Conservation (phyloP, 208 protist species). For the Acanthamoeba lenticulata region DNA sequence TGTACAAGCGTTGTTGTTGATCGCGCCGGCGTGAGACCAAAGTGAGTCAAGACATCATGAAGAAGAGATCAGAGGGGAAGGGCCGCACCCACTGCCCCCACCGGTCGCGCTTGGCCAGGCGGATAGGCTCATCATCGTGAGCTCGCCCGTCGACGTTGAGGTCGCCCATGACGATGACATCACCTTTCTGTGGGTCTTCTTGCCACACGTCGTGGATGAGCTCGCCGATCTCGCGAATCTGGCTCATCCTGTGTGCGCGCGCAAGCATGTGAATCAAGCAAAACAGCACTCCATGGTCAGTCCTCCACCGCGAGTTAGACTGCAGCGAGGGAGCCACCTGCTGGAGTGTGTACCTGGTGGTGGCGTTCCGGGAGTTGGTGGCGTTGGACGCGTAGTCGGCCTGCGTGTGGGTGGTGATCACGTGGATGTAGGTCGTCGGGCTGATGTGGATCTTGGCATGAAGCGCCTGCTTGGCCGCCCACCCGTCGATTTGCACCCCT, state of each 20-base stretch:
- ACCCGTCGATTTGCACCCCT: constrained; percentile 26
- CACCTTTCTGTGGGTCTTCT: not conserved
- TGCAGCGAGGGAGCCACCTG: too few species aligned
- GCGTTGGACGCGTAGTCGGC: constrained; percentile 30
- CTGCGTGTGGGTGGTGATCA: constrained; percentile 58
- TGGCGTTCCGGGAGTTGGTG: constrained; percentile 1
- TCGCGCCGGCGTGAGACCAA: too few species aligned
- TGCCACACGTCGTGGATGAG: not conserved
- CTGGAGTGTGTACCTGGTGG: too few species aligned
- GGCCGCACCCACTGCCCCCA: not conserved
- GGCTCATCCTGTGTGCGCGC: constrained; percentile 65
- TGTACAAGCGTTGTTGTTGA: too few species aligned
- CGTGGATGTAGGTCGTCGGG: constrained; percentile 11
- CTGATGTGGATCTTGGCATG: constrained; percentile 55
- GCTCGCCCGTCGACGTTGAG: constrained; percentile 49
- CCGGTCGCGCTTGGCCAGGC: not conserved
- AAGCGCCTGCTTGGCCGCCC: constrained; percentile 45
- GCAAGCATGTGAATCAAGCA: too few species aligned
- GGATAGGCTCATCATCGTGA: not conserved
- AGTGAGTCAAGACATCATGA: too few species aligned
- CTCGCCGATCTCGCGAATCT: constrained; percentile 51
- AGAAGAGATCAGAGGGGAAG: not conserved
- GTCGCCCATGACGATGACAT: constrained; percentile 48
- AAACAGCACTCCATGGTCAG: too few species aligned
- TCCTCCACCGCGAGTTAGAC: too few species aligned